These are phyloP conservation scores for Neonectria ditissima DNA, from an alignment of 2,329 filamentous ascomycete species.

Conservation along the genomic window DNA sequence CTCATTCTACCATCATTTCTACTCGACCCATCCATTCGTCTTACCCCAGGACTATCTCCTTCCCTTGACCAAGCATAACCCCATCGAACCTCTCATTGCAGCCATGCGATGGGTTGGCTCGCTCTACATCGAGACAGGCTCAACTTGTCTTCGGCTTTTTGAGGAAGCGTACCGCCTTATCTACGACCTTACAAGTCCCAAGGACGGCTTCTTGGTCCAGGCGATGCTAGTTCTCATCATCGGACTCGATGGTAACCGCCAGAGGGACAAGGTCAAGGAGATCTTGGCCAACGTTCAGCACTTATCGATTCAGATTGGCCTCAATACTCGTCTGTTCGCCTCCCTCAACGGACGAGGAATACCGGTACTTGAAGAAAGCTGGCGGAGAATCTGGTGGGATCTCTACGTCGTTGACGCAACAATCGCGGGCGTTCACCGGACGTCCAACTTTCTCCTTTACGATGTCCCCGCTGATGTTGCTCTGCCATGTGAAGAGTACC, in stretches of 20 bases:
- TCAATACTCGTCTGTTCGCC: slow-evolving; percentile 78
- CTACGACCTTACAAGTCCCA: slow-evolving; percentile 56
- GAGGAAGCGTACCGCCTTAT: slow-evolving; percentile 67
- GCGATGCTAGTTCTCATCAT: slow-evolving; percentile 81
- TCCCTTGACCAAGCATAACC: slow-evolving; percentile 59
- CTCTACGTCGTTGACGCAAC: slow-evolving; percentile 82
- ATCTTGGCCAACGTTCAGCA: slow-evolving; percentile 76
- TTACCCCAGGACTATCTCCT: slow-evolving; percentile 64
- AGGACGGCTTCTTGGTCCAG: slow-evolving; percentile 76
- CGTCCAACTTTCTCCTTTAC: slow-evolving; percentile 76
- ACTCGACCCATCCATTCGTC: slow-evolving; percentile 67
- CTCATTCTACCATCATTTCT: slow-evolving; percentile 69
- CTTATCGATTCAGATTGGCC: slow-evolving; percentile 78
- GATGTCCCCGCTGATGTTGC: slow-evolving; percentile 75
- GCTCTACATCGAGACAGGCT: slow-evolving; percentile 62
- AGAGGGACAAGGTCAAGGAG: slow-evolving; percentile 74
- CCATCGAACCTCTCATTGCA: slow-evolving; percentile 62
- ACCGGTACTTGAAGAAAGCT: slow-evolving; percentile 80
- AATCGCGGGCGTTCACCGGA: slow-evolving; percentile 81
- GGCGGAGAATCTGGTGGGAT: slow-evolving; percentile 92
- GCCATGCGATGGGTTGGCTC: slow-evolving; percentile 68
- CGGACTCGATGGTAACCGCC: slow-evolving; percentile 79
- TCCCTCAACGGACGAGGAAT: slow-evolving; percentile 71
- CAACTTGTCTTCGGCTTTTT: slow-evolving; percentile 60
- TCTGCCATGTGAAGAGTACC: slow-evolving; percentile 83